A percentile compares a stretch with the other conserved stretches of the same genome.
Conservation (phyloP, 495 filamentous ascomycete genomes). For the Xylaria cubensis region DNA sequence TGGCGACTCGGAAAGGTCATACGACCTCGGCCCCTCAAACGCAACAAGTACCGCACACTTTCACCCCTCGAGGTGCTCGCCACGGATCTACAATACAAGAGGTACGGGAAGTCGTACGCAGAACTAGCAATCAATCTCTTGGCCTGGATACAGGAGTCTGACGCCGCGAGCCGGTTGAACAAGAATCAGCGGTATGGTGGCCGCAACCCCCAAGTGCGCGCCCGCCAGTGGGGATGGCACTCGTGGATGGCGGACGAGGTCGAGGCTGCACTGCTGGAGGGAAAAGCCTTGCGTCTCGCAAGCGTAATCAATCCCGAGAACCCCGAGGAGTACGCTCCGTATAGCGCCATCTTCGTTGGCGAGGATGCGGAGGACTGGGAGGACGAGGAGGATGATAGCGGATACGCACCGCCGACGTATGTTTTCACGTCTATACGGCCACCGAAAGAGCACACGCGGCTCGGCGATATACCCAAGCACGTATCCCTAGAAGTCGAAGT, state of each 20-base stretch:
- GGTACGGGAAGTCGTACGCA: conserved; percentile 27
- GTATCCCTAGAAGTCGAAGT: conserved; percentile 41
- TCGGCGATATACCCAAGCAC: conserved; percentile 34
- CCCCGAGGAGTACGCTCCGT: conserved; percentile 8
- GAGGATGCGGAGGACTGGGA: conserved; percentile 31
- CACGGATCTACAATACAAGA: conserved; percentile 34
- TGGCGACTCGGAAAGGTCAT: conserved; percentile 44
- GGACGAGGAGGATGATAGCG: conserved; percentile 26
- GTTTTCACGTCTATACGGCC: conserved; percentile 34
- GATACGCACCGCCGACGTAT: conserved; percentile 23
- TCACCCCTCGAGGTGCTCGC: conserved; percentile 32
- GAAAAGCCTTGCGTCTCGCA: conserved; percentile 38
- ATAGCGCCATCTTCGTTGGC: conserved; percentile 39
- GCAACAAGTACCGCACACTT: conserved; percentile 34
- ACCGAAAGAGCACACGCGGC: background rate
- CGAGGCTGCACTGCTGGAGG: conserved; percentile 35
- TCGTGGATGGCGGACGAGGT: conserved; percentile 36
- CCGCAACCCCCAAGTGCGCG: conserved; percentile 1
- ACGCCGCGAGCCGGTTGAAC: background rate
- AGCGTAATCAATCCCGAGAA: conserved; percentile 31
- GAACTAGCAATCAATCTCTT: conserved; percentile 30
- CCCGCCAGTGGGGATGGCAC: conserved; percentile 26
- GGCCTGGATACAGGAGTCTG: background rate
- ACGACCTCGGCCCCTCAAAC: conserved; percentile 34
- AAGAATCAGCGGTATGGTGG: conserved; percentile 20